Evolutionary conservation across 2,329 filamentous ascomycete species (phyloP), one percentile per base, ranked within the genome.

Genomic region (Colletotrichum limetticola): DNA sequence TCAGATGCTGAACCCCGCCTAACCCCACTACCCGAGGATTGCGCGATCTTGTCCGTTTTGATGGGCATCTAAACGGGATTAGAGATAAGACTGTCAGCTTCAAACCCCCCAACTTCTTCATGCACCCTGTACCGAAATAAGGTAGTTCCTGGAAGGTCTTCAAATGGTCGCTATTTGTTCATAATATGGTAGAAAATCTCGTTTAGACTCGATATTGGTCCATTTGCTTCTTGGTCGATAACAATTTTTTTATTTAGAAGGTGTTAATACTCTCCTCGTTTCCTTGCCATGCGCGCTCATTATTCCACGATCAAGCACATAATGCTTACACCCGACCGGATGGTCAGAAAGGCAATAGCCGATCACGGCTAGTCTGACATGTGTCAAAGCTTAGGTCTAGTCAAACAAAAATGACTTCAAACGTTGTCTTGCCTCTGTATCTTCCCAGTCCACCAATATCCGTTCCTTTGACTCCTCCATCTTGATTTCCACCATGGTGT

Each of bases 401-500:
- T 22, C 19, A 22, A 49, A 49, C 7, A 49, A n/a, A 11, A 49
- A 49, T 2, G 42, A 49, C 42, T 22, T 22, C 22, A 22, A 22
- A 5, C 19, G 42, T 49, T 22, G 6, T 2, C 19, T 49, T 49
- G 42, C 42, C 19, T 49, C 42, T n/a, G 42, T 1, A 1, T 22
- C 19, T n/a, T 49, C 42, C 42, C 42, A 22, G 0, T 49, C 19
- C 19, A 49, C 19, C 19, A 49, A 49, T 5, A 22, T 11, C 8
- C 42, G 16, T 59, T 73, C 63, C 59, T 68, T 64, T 0, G 60
- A 67, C 64, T 78, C 76, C n/a, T 70, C 74, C 53, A 77, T 75
- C 24, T 78, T 78, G n/a, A 30, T 35, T 16, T 73, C 26, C 3
- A 80, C 78, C 65, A 80, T 77, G 0, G 22, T 19, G 7, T 80